Conservation (phyloP, 441 rosid genomes). For the Codiaeum variegatum region DNA sequence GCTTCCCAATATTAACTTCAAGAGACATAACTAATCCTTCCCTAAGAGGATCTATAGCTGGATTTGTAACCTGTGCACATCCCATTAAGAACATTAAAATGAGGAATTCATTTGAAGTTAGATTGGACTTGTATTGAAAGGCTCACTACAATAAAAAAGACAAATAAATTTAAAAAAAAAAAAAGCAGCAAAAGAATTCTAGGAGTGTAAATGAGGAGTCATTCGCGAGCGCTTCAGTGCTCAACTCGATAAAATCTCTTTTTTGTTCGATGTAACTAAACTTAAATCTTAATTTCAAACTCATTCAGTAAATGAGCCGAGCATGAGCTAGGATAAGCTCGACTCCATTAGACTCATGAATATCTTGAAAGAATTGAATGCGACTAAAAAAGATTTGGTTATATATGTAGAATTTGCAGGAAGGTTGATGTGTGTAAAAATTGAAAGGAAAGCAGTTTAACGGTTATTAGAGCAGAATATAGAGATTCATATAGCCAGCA, state of each 20-base stretch:
- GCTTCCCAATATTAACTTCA: conserved; percentile 90
- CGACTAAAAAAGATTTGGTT: no score
- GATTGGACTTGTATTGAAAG: neutral
- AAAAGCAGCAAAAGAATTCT: no score
- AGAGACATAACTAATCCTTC: conserved; percentile 99
- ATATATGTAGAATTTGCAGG: neutral
- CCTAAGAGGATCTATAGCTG: conserved; percentile 97
- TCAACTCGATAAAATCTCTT: no score
- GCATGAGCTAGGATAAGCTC: no score
- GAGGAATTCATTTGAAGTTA: conserved; percentile 1
- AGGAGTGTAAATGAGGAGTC: no score
- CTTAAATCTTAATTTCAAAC: no score
- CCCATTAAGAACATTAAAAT: conserved; percentile 5
- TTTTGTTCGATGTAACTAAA: no score
- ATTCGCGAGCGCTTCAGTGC: no score
- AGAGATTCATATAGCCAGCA: neutral
- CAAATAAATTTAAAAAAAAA: neutral
- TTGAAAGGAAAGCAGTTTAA: neutral
- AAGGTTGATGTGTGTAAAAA: neutral
- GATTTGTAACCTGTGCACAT: conserved; percentile 82
- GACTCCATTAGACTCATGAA: no score
- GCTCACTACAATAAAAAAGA: neutral
- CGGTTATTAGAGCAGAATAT: neutral
- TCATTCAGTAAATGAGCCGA: no score
- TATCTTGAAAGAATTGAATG: no score